Evolutionary conservation across 805 yeast genomes (phyloP).

Genomic region (Nakazawaea laoshanensis): DNA sequence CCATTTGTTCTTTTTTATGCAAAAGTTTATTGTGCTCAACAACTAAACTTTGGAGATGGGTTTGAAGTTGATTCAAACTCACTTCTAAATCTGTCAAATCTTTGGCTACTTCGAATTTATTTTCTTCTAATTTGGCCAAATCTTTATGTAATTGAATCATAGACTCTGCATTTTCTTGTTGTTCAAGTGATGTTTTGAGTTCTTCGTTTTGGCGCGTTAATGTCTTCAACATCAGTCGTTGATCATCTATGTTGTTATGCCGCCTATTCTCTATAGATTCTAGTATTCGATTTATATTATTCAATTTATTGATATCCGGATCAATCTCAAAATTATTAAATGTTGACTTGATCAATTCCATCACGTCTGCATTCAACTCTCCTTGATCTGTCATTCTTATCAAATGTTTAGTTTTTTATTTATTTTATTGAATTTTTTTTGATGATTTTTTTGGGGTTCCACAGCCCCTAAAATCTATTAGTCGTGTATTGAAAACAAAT

Average conservation of each 20-base stretch:
- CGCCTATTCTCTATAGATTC: slow-evolving; percentile 22
- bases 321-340: slow-evolving; percentile 42
- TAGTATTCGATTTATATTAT: slow-evolving; percentile 32
- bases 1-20: slow-evolving; percentile 19
- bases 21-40: slow-evolving; percentile 26
- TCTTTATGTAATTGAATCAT: slow-evolving; percentile 22
- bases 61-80: slow-evolving; percentile 30
- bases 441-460: too few relatives aligned
- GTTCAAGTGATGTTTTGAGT: slow-evolving; percentile 12
- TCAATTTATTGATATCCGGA: slow-evolving; percentile 38
- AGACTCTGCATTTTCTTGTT: slow-evolving; percentile 20
- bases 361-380: neutral
- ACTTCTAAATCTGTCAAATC: slow-evolving; percentile 40
- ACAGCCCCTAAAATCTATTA: too few relatives aligned
- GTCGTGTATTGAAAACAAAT: too few relatives aligned
- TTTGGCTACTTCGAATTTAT: slow-evolving; percentile 43
- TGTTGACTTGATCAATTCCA: slow-evolving; percentile 27
- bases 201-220: slow-evolving; percentile 3
- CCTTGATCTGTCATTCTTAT: too few relatives aligned
- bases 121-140: slow-evolving; percentile 28
- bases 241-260: slow-evolving; percentile 16
- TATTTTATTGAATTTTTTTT: too few relatives aligned
- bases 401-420: neutral
- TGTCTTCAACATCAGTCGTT: slow-evolving; percentile 14
- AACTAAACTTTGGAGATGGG: slow-evolving; percentile 28